Conservation (phyloP, 257 asterid genomes). For the Fraxinus quadrangulata region DNA sequence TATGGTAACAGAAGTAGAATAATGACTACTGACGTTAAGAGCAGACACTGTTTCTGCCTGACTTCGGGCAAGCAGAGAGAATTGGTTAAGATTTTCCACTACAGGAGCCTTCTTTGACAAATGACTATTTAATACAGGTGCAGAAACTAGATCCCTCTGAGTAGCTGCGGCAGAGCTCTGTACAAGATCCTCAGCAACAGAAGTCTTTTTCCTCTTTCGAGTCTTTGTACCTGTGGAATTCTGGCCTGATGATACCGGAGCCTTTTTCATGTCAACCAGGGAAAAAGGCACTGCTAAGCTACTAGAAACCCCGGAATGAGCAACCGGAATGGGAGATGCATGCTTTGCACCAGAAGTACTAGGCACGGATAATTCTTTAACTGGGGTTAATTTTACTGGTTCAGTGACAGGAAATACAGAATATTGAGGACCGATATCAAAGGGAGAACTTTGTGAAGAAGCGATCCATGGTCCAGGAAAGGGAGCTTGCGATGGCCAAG, state of each 20-base stretch:
- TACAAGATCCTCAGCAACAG: conserved; percentile 54
- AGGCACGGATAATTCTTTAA: conserved; percentile 53
- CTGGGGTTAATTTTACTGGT: conserved; percentile 51
- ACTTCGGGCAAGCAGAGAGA: conserved; percentile 47
- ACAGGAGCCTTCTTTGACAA: conserved; percentile 42
- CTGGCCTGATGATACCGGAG: conserved; percentile 45
- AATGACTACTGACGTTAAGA: conserved; percentile 44
- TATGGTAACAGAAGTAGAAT: conserved; percentile 68
- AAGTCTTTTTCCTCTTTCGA: conserved; percentile 75
- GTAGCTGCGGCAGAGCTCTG: conserved; percentile 41
- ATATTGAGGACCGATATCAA: conserved; percentile 52
- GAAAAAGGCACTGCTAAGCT: conserved; percentile 45
- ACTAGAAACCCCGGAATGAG: conserved; percentile 45
- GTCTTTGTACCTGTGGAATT: conserved; percentile 53
- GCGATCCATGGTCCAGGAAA: conserved; percentile 75
- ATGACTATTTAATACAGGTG: conserved; percentile 39
- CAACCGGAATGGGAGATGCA: conserved; percentile 35
- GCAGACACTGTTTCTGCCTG: conserved; percentile 41
- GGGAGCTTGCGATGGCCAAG: conserved; percentile 65
- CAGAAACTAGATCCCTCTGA: conserved; percentile 45
- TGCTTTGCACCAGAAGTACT: conserved; percentile 44
- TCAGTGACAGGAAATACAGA: conserved; percentile 57
- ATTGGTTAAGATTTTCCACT: conserved; percentile 44
- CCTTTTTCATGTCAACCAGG: conserved; percentile 44
- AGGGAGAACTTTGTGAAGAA: conserved; percentile 69